Percentiles rank a stretch among this genome's conserved stretches.
Evolutionary conservation across 1,284 basidiomycete genomes (phyloP).

Genomic region (Heterobasidion occidentale): DNA sequence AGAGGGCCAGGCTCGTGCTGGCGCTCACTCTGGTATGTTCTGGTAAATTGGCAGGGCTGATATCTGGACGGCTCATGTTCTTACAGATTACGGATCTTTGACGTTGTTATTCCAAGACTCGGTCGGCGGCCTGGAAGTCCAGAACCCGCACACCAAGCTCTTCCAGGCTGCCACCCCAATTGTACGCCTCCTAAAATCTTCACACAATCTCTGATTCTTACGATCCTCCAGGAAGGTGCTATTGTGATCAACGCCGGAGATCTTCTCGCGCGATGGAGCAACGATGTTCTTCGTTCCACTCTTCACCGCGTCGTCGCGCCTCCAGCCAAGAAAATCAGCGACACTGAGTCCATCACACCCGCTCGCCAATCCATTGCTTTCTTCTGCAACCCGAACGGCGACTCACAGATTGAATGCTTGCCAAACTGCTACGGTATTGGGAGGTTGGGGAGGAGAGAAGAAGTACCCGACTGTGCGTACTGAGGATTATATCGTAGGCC

Average conservation of each 20-base stretch:
- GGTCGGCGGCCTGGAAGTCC: conserved; percentile 79
- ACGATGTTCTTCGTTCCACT: conserved; percentile 72
- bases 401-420: conserved; percentile 61
- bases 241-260: conserved; percentile 84
- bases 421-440: conserved; percentile 54
- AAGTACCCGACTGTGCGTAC: conserved; percentile 66
- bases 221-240: conserved; percentile 50
- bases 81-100: conserved; percentile 71
- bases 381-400: conserved; percentile 81
- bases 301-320: conserved; percentile 80
- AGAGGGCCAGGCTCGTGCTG: conserved; percentile 72
- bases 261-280: conserved; percentile 78
- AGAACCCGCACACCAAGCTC: conserved; percentile 64
- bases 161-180: conserved; percentile 73
- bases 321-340: conserved; percentile 37
- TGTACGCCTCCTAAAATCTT: conserved; percentile 33
- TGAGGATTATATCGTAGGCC: conserved; percentile 71
- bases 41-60: too few relatives aligned
- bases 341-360: conserved; percentile 49
- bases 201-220: conserved; percentile 9
- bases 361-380: conserved; percentile 77
- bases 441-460: conserved; percentile 33
- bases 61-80: neutral
- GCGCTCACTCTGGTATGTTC: conserved; percentile 66
- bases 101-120: conserved; percentile 82